Evolutionary conservation across 306 rosid species (phyloP).

Genomic region (Casuarina cunninghamiana): DNA sequence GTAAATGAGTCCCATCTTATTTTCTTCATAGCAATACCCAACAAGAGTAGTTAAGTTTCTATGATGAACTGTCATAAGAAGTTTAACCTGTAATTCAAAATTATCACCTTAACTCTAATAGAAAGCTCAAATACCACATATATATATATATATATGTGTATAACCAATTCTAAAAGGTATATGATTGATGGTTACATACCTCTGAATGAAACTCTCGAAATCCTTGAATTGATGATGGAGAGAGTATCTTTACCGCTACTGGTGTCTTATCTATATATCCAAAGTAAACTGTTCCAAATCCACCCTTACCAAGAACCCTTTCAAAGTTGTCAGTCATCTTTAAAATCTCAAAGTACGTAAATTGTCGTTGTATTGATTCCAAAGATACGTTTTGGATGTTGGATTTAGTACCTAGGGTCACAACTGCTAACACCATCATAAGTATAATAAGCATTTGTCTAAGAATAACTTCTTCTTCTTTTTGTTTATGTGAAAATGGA

Average conservation of each 20-base stretch:
- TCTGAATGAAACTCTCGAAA: constrained; percentile 55
- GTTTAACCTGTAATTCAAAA: constrained; percentile 24
- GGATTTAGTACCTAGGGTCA: background rate
- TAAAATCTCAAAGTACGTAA: constrained; percentile 35
- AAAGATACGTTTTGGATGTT: background rate
- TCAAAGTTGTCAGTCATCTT: constrained; percentile 46
- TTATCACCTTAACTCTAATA: background rate
- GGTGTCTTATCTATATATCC: constrained; percentile 39
- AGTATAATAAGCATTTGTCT: background rate
- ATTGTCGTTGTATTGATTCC: constrained; percentile 31
- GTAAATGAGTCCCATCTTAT: constrained; percentile 31
- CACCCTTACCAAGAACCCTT: constrained; percentile 48
- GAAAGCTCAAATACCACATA: too few species aligned
- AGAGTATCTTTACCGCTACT: constrained; percentile 64
- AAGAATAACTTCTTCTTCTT: too few species aligned
- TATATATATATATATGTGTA: background rate
- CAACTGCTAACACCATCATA: background rate
- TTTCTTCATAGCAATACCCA: constrained; percentile 39
- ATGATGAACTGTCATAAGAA: constrained; percentile 42
- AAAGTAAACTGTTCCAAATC: constrained; percentile 50
- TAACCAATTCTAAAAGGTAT: background rate
- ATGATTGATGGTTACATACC: constrained; percentile 29
- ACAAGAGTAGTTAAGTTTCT: constrained; percentile 37
- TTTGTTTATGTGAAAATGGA: background rate
- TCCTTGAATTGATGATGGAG: constrained; percentile 43